Conservation (phyloP, 805 yeast species). For the Wickerhamomyces queroliae region DNA sequence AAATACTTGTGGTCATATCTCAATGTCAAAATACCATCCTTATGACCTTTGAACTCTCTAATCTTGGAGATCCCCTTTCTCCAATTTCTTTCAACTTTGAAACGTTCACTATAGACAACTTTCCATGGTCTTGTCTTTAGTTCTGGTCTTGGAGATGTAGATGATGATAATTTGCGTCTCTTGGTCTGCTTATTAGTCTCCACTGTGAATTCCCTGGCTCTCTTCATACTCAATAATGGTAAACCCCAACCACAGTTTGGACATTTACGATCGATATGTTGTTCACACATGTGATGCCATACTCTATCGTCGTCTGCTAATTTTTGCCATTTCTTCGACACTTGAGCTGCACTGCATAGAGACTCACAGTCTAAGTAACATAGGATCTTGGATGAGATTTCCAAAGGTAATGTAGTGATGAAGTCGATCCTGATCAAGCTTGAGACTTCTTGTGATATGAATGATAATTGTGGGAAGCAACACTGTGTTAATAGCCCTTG, state of each 20-base stretch:
- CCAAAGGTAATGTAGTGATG: conserved; percentile 78
- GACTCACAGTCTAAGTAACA: conserved; percentile 90
- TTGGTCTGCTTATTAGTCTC: conserved; percentile 18
- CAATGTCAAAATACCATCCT: conserved; percentile 83
- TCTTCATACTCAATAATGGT: conserved; percentile 86
- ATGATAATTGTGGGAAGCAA: conserved; percentile 93
- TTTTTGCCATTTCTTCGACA: conserved; percentile 77
- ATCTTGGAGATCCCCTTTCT: conserved; percentile 68
- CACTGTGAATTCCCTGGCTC: conserved; percentile 46
- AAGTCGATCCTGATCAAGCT: conserved; percentile 84
- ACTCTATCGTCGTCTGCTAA: conserved; percentile 95
- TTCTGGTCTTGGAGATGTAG: conserved; percentile 1
- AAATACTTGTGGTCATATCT: conserved; percentile 76
- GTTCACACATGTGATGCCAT: conserved; percentile 98
- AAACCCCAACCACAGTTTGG: conserved; percentile 99
- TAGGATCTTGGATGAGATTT: conserved; percentile 75
- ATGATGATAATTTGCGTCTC: conserved; percentile 23
- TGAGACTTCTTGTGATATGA: conserved; percentile 72
- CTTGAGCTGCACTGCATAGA: conserved; percentile 92
- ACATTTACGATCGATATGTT: conserved; percentile 95
- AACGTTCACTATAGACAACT: conserved; percentile 86
- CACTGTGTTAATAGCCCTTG: conserved; percentile 85
- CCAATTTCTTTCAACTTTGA: conserved; percentile 92
- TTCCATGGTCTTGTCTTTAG: conserved; percentile 83
- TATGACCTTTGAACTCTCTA: conserved; percentile 70